phyloP scores from a whole-genome alignment of 2,329 filamentous ascomycete species.

The Cladosporium sp. region DNA sequence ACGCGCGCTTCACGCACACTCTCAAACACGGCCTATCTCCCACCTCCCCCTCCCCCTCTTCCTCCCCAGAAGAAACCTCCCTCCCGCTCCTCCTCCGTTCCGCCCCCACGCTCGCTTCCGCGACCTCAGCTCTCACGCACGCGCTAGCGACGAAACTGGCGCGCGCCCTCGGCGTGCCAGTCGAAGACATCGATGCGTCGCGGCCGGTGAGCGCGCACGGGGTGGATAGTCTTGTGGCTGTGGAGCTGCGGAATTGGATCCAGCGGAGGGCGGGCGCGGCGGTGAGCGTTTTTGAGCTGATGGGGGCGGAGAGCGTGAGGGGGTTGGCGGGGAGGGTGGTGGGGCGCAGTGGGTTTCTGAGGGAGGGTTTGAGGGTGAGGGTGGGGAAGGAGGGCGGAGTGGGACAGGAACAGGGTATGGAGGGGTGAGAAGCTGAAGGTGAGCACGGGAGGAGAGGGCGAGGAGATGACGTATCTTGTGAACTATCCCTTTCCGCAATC shows the following conservation, averaged over 20 bases:
- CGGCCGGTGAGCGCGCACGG: constrained; percentile 15
- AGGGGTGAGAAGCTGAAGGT: neutral
- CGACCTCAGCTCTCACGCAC: neutral
- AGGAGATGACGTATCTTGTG: neutral
- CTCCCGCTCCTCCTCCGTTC: neutral
- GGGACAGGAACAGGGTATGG: neutral
- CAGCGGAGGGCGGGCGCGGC: neutral
- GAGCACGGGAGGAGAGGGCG: neutral
- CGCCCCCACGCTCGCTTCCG: neutral
- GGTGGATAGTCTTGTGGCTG: constrained; percentile 31
- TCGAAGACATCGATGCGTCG: constrained; percentile 1
- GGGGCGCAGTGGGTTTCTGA: neutral
- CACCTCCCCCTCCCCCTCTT: neutral
- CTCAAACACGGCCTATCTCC: neutral
- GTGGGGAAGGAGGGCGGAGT: neutral
- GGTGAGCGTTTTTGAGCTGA: neutral
- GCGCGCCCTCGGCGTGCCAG: neutral
- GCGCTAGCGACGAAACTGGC: neutral
- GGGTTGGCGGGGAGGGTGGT: neutral
- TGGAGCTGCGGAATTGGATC: constrained; percentile 20
- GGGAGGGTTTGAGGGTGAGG: neutral
- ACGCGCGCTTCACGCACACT: neutral
- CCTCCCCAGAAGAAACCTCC: neutral
- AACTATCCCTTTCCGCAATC: too few species aligned
- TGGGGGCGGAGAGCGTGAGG: neutral